Base-by-base conservation (phyloP, 2,329 filamentous ascomycete species). In the Cercospora berteroae region DNA sequence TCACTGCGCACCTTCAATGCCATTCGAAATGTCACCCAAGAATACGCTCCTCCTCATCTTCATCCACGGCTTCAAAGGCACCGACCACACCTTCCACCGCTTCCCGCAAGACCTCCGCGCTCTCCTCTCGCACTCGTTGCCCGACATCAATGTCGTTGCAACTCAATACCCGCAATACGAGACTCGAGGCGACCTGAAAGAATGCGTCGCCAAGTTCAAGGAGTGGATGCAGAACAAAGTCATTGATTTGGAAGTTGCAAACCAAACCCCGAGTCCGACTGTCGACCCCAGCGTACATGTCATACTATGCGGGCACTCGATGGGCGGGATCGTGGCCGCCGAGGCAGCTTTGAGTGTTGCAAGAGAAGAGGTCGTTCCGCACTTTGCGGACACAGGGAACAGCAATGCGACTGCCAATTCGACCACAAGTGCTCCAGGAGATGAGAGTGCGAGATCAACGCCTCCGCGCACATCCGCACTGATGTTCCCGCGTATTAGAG, bases 401-500 rank as follows among this genome's bases (percentile, higher is more conserved):
- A 33, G 39, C 16, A 56, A 52, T 33, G 31, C 52, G 20, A 65
- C 61, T 36, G 50, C 66, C 50, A 36, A 57, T 52, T 25, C 33
- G 39, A 39, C 63, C 62, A 16, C 48, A 31, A 33, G 64, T 63
- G 25, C 57, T 44, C 31, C 29, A 9, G 50, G 27, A 25, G 55
- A 60, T 29, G 56, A 33, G 29, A 56, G 61, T 57, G 16, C 66
- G 67, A 36, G 39, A 67, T 18, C 74, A 31, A 66, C 75, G 18
- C 65, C 72, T 10, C 69, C 74, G 6, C 65, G 69, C 44, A 33
- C 60, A 2, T 63, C 66, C 1, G 64, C 33, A n/a, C 66, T 96
- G 77, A 94, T 97, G 90, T 98, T 98, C 78, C 94, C 94, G 1
- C 94, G 93, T 79, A 88, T 98, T 71, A 91, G 94, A 79, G 94